A percentile compares a stretch with the other conserved stretches of the same genome.
Evolutionary conservation across 306 rosid genomes (phyloP).

Genomic region (Lupinus albus): DNA sequence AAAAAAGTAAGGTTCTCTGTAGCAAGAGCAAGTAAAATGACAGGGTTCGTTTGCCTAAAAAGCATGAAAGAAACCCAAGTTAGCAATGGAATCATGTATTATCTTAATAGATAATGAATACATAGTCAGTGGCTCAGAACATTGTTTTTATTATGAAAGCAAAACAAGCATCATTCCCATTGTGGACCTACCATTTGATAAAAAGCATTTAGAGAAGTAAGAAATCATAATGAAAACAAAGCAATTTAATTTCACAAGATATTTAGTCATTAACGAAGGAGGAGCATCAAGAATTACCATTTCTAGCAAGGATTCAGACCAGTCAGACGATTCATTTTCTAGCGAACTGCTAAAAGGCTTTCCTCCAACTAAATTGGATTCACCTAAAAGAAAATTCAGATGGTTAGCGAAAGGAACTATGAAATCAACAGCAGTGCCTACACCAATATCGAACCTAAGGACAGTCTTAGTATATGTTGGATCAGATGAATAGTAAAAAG

Average conservation of each 20-base stretch:
- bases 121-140: not conserved
- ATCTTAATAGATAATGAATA: conserved; percentile 19
- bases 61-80: conserved; percentile 19
- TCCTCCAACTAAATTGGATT: conserved; percentile 44
- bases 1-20: conserved; percentile 62
- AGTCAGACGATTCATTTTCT: conserved; percentile 46
- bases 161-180: conserved; percentile 19
- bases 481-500: conserved; percentile 22
- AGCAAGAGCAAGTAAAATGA: conserved; percentile 54
- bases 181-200: not conserved
- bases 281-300: conserved; percentile 45
- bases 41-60: conserved; percentile 67
- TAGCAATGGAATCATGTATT: conserved; percentile 33
- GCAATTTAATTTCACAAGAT: conserved; percentile 21
- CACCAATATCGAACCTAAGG: conserved; percentile 34
- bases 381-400: conserved; percentile 44
- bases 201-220: conserved; percentile 32
- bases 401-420: conserved; percentile 37
- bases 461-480: conserved; percentile 24
- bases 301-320: conserved; percentile 42
- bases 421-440: conserved; percentile 36
- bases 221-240: conserved; percentile 23
- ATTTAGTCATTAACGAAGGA: conserved; percentile 16
- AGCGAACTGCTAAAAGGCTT: conserved; percentile 43
- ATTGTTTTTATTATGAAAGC: conserved; percentile 13